A percentile compares a stretch with the other conserved stretches of the same genome.
These are phyloP conservation scores for Magnolia changhungtana DNA, from an alignment of 164 flowering plant genomes.

Conservation along the genomic window DNA sequence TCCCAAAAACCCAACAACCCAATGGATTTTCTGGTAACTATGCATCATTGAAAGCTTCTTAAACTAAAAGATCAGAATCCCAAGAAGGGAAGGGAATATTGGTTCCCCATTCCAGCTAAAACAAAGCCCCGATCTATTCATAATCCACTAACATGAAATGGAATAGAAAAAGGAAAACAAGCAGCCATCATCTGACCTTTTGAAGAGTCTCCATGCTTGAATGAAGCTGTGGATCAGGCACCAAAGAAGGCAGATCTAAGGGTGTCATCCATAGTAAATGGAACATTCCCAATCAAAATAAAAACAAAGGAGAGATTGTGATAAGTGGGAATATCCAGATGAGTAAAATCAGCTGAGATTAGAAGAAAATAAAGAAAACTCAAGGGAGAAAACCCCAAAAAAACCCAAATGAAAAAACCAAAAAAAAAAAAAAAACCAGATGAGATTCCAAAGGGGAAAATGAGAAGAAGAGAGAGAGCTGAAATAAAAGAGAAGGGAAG, in stretches of 20 bases:
- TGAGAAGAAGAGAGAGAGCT: background rate
- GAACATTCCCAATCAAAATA: slow-evolving; percentile 3
- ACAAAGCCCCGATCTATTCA: background rate
- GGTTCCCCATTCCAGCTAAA: slow-evolving; percentile 4
- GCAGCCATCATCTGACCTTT: slow-evolving; percentile 23
- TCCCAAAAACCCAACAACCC: slow-evolving; percentile 26
- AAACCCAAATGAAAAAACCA: slow-evolving; percentile 1
- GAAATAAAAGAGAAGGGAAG: background rate
- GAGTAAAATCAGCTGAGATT: slow-evolving; percentile 1
- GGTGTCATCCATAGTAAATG: background rate
- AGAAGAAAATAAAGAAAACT: background rate
- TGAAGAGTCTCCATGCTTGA: slow-evolving; percentile 11
- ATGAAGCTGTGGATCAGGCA: slow-evolving; percentile 14
- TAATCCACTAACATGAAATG: background rate
- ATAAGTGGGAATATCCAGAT: slow-evolving; percentile 8
- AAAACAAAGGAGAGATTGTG: background rate
- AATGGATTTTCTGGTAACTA: slow-evolving; percentile 20
- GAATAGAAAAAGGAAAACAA: slow-evolving; percentile 1
- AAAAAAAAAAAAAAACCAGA: background rate
- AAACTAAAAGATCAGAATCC: slow-evolving; percentile 1
- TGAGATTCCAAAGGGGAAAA: background rate
- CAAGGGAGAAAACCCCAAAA: slow-evolving; percentile 4
- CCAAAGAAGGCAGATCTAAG: slow-evolving; percentile 14
- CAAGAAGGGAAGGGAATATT: background rate
- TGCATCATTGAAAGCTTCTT: slow-evolving; percentile 20